Evolutionary conservation across 2,329 filamentous ascomycete genomes (phyloP), one percentile per base, ranked within the genome.

Genomic region (Fusarium cicatricum): DNA sequence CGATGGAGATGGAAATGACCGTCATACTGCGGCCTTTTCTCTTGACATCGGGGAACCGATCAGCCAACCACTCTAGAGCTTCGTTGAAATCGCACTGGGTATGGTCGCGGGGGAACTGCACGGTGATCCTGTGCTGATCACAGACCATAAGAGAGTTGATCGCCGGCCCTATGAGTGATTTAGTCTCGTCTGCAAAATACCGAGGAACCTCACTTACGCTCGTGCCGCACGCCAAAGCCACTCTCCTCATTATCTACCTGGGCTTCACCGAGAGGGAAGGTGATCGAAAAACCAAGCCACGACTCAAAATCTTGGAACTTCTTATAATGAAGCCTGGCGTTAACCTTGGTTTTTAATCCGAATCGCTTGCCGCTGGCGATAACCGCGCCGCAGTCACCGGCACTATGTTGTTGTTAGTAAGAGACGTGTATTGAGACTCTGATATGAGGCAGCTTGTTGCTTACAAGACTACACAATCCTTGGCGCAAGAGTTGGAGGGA

Each of bases 201-300:
- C n/a, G n/a, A n/a, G n/a, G n/a, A n/a, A n/a, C n/a, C n/a, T n/a
- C n/a, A n/a, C 38, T 56, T 5, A 52, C 55, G 16, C 16, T 16
- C n/a, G 14, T 44, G 41, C 3, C 37, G 26, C n/a, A 57, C 42
- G 5, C 55, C 55, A 38, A 59, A 57, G 1, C 52, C 46, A 2
- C 17, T 17, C 0, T n/a, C 38, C 7, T 57, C 47, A 1, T 53
- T 57, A 14, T 19, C 21, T 2, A 11, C 23, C 21, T 57, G 55
- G 2, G 11, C 12, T 6, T 40, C n/a, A 1, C 52, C 52, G 14
- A 59, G 16, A 2, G 47, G 55, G 5, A 52, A 31, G 0, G 39
- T 14, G 12, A 56, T 39, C 0, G 3, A 0, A 1, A 58, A 11
- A 3, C 45, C 55, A 4, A 47, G 4, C 55, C 45, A 58, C 5